Conservation (phyloP, 352 stramenopile genomes). For the Phytopythium litorale region DNA sequence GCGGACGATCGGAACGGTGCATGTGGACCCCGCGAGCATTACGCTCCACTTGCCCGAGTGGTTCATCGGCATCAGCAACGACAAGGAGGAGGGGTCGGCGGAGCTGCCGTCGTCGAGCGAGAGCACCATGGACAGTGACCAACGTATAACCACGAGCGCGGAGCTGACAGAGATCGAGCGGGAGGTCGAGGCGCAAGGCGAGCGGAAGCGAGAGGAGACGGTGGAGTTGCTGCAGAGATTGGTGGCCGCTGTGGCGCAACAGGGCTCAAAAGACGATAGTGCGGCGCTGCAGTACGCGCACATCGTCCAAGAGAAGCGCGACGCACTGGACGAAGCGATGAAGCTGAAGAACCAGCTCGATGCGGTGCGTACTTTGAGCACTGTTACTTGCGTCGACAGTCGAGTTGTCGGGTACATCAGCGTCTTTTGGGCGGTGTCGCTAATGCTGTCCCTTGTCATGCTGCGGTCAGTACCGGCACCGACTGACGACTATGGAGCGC, state of each 20-base stretch:
- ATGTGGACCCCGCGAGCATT: constrained; percentile 36
- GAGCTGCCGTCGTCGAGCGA: constrained; percentile 1
- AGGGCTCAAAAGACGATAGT: constrained; percentile 15
- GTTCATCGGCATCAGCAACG: constrained; percentile 59
- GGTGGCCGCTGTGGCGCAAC: constrained; percentile 16
- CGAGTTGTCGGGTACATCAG: background rate
- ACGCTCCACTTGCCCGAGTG: constrained; percentile 60
- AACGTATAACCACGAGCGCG: constrained; percentile 22
- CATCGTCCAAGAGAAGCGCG: constrained; percentile 55
- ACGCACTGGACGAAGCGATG: constrained; percentile 35
- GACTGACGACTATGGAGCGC: constrained; percentile 51
- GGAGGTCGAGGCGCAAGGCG: constrained; percentile 36
- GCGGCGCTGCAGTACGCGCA: constrained; percentile 43
- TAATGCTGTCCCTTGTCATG: constrained; percentile 6
- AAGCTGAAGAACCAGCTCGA: constrained; percentile 50
- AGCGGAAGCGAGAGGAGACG: constrained; percentile 22
- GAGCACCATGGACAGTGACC: constrained; percentile 21
- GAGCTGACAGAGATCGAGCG: constrained; percentile 41
- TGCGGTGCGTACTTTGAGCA: constrained; percentile 27
- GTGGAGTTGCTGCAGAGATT: constrained; percentile 37
- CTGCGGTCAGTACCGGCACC: constrained; percentile 39
- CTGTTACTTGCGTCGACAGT: background rate
- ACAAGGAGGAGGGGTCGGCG: constrained; percentile 23
- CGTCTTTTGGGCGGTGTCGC: background rate
- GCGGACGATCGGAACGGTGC: constrained; percentile 40